These are phyloP conservation scores for Prunella vulgaris DNA, from an alignment of 257 asterid genomes.

Conservation along the genomic window DNA sequence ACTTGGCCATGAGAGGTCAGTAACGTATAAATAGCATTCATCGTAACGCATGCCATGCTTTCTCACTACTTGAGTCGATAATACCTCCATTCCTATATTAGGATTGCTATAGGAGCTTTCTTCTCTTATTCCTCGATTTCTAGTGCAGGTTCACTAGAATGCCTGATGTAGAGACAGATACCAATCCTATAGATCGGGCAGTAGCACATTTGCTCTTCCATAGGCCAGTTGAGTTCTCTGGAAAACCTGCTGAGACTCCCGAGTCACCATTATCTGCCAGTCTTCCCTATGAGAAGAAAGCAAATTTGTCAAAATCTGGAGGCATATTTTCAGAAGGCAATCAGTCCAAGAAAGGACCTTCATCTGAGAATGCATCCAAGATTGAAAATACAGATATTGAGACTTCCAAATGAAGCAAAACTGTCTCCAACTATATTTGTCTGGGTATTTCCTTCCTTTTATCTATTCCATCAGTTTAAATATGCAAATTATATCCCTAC, in stretches of 20 bases:
- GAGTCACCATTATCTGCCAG: conserved; percentile 46
- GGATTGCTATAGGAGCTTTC: background rate
- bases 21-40: conserved; percentile 14
- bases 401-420: conserved; percentile 28
- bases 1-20: conserved; percentile 56
- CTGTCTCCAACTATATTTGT: conserved; percentile 11
- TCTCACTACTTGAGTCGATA: background rate
- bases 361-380: conserved; percentile 34
- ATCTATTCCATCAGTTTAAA: conserved; percentile 11
- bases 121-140: conserved; percentile 15
- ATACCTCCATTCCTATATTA: background rate
- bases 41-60: background rate
- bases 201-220: conserved; percentile 90
- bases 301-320: conserved; percentile 29
- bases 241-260: conserved; percentile 45
- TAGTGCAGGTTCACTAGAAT: conserved; percentile 49
- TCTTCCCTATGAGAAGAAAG: conserved; percentile 36
- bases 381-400: conserved; percentile 34
- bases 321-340: conserved; percentile 19
- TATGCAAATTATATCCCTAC: conserved; percentile 7
- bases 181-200: conserved; percentile 81
- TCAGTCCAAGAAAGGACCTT: conserved; percentile 23
- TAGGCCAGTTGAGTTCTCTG: conserved; percentile 47
- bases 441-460: conserved; percentile 38
- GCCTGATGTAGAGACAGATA: conserved; percentile 59